Conservation (phyloP, 257 asterid genomes). For the Plantago major region DNA sequence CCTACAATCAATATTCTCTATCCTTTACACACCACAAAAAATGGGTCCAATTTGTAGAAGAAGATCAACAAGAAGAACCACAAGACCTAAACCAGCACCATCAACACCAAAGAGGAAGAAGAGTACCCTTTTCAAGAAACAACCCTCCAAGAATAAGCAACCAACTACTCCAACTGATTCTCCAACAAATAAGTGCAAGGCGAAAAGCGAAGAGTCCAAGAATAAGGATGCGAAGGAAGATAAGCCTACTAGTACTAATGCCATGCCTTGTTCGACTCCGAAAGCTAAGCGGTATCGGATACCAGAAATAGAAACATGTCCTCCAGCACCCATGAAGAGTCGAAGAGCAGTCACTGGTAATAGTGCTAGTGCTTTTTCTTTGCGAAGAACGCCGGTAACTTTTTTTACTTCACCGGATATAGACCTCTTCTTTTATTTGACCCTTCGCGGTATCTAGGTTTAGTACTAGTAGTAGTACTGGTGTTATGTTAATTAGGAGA, state of each 20-base stretch:
- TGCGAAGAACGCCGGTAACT: neutral
- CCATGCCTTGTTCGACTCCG: constrained; percentile 46
- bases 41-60: constrained; percentile 11
- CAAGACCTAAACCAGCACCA: constrained; percentile 5
- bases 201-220: neutral
- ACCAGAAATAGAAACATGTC: constrained; percentile 49
- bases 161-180: neutral
- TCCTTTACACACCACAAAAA: neutral
- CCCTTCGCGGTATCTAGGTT: constrained; percentile 26
- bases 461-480: neutral
- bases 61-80: constrained; percentile 2
- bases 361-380: neutral
- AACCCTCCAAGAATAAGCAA: neutral
- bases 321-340: constrained; percentile 54
- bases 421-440: constrained; percentile 37
- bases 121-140: constrained; percentile 7
- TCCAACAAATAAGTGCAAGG: neutral
- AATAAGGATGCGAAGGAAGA: neutral
- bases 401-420: constrained; percentile 40
- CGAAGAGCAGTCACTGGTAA: constrained; percentile 14
- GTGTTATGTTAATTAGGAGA: no score
- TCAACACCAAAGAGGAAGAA: neutral
- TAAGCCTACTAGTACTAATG: neutral
- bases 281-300: constrained; percentile 40
- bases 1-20: neutral